Base-by-base conservation (phyloP, 768 basidiomycete species). In the Russula compacta region DNA sequence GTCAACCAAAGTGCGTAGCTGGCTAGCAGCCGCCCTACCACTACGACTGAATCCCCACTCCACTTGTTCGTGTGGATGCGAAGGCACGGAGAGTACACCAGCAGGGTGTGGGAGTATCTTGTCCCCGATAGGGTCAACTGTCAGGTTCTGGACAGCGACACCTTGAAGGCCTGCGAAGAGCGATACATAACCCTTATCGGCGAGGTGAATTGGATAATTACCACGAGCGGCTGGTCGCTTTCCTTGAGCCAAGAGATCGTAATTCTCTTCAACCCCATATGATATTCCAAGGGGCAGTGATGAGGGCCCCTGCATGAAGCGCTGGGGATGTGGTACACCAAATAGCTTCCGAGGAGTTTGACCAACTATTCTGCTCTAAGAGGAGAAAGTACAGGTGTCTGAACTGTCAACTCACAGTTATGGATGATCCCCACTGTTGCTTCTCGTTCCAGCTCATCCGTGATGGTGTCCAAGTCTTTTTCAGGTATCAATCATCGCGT, bases 341-440 rank as follows among this genome's bases (percentile, higher is more conserved):
- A 97, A 98, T 8, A 97, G 79, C 69, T 92, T 93, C 32, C 85
- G 79, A 10, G 94, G 94, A 0, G 94, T 95, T 74, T 95, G 93
- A 14, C 94, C 94, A 66, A 97, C 89, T 92, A 64, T 49, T 38
- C 14, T 42, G 7, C 39, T 44, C 24, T 50, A 43, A 59, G 52
- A 19, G 19, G 19, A 36, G 21, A 48, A 29, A 29, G 29, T 19
- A 21, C 43, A 32, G 7, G 36, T 12, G 6, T 40, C 48, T 35
- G n/a, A 35, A n/a, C 33, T 21, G 10, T 21, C 14, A n/a, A 69
- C 81, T 42, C 66, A 90, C 91, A 98, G 64, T 95, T 95, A 71
- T 95, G 93, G 52, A 97, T 95, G 59, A 95, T 95, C 2, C 93
- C 93, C 19, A 95, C 89, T 7, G 92, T 92, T 0, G 95, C 94